Percentiles rank a stretch among this genome's conserved stretches.
phyloP scores from a whole-genome alignment of 1,284 basidiomycete genomes.

The Rhodotorula sp. region DNA sequence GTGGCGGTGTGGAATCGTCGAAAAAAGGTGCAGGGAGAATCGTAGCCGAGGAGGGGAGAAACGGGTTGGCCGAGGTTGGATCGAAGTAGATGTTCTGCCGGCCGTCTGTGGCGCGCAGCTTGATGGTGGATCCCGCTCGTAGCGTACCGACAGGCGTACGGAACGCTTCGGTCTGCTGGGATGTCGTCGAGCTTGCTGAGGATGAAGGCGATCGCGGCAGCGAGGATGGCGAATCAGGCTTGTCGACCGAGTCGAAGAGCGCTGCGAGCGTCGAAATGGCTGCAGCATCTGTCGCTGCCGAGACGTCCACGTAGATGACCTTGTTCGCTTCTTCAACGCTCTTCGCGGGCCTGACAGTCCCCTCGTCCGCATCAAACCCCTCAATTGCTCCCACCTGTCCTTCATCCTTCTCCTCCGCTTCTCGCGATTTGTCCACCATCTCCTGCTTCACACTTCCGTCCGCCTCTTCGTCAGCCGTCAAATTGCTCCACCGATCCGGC shows the following conservation, averaged over 20 bases:
- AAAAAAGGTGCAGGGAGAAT: background rate
- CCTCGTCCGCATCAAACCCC: too few species aligned
- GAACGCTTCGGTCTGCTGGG: background rate
- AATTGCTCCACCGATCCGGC: conserved; percentile 17
- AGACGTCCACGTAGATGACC: too few species aligned
- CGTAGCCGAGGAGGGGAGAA: background rate
- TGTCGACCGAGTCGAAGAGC: too few species aligned
- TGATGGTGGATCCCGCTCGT: conserved; percentile 10
- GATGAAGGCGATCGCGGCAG: background rate
- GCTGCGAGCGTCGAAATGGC: background rate
- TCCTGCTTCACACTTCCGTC: background rate
- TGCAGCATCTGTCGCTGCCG: too few species aligned
- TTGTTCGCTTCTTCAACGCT: too few species aligned
- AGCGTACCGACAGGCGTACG: conserved; percentile 6
- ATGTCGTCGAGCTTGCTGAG: background rate
- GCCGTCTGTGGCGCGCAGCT: background rate
- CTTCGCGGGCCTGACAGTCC: too few species aligned
- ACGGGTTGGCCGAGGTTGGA: conserved; percentile 20
- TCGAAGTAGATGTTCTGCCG: conserved; percentile 29
- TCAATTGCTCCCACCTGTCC: too few species aligned
- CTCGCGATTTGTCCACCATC: background rate
- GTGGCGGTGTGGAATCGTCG: background rate
- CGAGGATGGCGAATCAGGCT: too few species aligned
- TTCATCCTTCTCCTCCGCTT: background rate
- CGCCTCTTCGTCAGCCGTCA: background rate